Evolutionary conservation across 495 filamentous ascomycete genomes (phyloP), one percentile per base, ranked within the genome.

Genomic region (Talaromyces stipitatus): DNA sequence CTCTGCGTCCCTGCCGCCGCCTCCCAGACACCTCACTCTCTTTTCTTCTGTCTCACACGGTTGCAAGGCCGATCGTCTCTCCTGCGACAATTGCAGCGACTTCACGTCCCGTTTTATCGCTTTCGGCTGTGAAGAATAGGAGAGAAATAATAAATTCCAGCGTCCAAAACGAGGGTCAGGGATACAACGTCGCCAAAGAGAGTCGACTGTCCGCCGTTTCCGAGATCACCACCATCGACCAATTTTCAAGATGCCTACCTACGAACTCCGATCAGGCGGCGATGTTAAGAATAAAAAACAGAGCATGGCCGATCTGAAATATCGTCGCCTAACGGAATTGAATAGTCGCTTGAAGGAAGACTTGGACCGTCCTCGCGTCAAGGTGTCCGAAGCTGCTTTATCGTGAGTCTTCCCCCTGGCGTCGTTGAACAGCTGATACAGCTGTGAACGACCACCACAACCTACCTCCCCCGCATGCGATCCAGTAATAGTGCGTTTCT

Each of bases 261-360:
- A 82, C 68, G 80, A 82, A 68, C 72, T 83, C 60, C 78, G 80
- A 67, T 73, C 79, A 10, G 79, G 78, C 27, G 79, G 78, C 55
- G 78, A 82, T 69, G 87, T 92, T 67, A 94, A 87, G 81, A 95
- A 91, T 78, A 97, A 95, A 82, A 97, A 96, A 80, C 95, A 98
- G 73, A 95, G 90, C 72, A 96, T 97, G 85, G 95, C 94, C 50
- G 94, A 97, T 73, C 83, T 97, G 56, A 98, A 97, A 78, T 84
- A 97, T 62, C 88, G 94, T 61, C 88, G 95, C 45, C 79, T 98
- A 72, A 97, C 90, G 50, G 94, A 98, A 76, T 83, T 98, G 69
- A 98, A 97, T 79, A 85, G 86, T 63, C 85, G 95, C 61, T 79
- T 98, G 69, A 84, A 90, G 64, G 94, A 98, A 71, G 94, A 98